phyloP scores from a whole-genome alignment of 176 grass and related monocot genomes.

The Melocanna baccifera region DNA sequence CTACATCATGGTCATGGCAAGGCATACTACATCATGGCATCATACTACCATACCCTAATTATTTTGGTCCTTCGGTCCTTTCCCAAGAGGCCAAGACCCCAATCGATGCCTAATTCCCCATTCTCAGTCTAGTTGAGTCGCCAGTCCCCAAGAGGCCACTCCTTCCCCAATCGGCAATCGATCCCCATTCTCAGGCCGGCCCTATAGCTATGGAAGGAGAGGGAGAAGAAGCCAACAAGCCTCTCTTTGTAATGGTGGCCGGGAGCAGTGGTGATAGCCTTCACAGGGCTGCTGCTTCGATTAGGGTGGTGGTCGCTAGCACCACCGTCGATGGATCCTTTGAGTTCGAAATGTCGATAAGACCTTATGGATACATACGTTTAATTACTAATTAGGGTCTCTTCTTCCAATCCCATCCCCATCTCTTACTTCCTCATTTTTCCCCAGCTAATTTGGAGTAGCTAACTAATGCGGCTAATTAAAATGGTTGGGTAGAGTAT shows the following conservation, averaged over 20 bases:
- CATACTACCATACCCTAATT: no score
- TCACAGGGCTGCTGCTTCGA: constrained; percentile 1
- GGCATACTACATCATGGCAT: no score
- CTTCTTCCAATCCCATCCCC: not conserved
- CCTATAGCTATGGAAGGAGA: constrained; percentile 6
- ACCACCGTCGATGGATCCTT: constrained; percentile 65
- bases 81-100: no score
- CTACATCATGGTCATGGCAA: no score
- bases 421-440: not conserved
- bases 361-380: no score
- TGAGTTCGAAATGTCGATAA: constrained; percentile 58
- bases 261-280: not conserved
- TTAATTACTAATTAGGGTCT: not conserved
- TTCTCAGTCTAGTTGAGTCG: no score
- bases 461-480: not conserved
- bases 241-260: not conserved
- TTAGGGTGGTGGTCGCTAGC: constrained; percentile 47
- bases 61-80: no score
- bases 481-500: not conserved
- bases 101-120: no score
- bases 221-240: constrained; percentile 9
- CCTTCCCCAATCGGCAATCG: no score
- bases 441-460: not conserved
- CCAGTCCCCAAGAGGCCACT: no score
- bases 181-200: no score